Base-by-base conservation (phyloP, 208 protist species). In the Leishmania martiniquensis region DNA sequence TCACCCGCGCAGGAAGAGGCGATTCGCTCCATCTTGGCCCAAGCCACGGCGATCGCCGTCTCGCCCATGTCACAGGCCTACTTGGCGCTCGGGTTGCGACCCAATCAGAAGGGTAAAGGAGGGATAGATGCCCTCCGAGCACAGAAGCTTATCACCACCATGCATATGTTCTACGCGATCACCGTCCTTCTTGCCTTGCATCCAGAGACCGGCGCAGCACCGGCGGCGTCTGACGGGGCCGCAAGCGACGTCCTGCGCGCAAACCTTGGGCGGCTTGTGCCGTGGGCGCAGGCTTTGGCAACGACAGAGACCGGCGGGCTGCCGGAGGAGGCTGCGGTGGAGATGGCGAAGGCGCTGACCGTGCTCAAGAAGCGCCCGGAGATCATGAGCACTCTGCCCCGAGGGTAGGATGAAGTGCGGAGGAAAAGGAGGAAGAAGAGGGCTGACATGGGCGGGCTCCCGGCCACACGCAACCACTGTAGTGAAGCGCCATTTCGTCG, bases 361-460 rank as follows among this genome's bases (percentile, higher is more conserved):
- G 45, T 55, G 37, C 34, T 87, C 45, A 81, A 76, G 73, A 47
- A 47, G 55, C 67, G 80, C 20, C 63, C 78, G 25, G 78, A 77
- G 59, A 68, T 68, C 54, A 20, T 77, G 52, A 7, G 44, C 15
- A 42, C 32, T 29, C 51, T 45, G 10, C 22, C 42, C n/a, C 34
- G 25, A 7, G 37, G 29, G 12, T 42, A 20, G 17, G 20, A 9
- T 2, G 69, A 44, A 29, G 22, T 0, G 68, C 15, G 49, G 25
- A 29, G 32, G 47, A 44, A 51, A 15, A 29, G n/a, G 37, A 39
- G 67, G n/a, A 54, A 39, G 67, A 59, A 72, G 9, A 59, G 5
- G 22, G 29, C 37, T 59, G 44, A 59, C 37, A 13, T 42, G n/a
- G 29, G 42, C 44, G 29, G 7, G 29, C n/a, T 32, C 54, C 25